Conservation (phyloP, 2,329 filamentous ascomycete genomes). For the Neonectria hederae region DNA sequence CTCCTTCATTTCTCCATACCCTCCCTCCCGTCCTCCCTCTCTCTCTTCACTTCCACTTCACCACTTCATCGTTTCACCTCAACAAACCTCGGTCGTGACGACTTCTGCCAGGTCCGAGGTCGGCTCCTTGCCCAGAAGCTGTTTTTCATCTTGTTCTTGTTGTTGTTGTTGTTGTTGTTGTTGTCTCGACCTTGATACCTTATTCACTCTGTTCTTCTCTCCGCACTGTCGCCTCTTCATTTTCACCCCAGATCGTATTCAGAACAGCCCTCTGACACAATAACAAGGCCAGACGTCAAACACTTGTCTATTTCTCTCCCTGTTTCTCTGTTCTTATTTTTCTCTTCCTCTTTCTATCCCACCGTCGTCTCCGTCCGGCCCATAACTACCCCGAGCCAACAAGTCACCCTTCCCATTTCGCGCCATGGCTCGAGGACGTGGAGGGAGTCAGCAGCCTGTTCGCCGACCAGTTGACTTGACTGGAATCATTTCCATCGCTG, state of each 20-base stretch:
- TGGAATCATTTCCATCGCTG: conserved; percentile 56
- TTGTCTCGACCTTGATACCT: conserved; percentile 23
- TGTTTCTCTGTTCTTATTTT: neutral
- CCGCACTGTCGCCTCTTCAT: conserved; percentile 14
- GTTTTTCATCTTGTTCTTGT: conserved; percentile 19
- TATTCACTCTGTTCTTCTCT: conserved; percentile 12
- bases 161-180: no score
- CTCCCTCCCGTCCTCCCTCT: conserved; percentile 4
- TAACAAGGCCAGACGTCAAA: neutral
- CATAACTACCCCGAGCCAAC: neutral
- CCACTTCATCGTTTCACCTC: neutral
- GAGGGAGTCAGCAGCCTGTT: conserved; percentile 45
- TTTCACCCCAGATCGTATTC: neutral
- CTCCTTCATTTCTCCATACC: conserved; percentile 11
- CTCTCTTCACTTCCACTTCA: neutral
- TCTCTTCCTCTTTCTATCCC: neutral
- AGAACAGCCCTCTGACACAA: conserved; percentile 5
- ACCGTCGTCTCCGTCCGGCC: neutral
- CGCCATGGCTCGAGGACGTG: conserved; percentile 53
- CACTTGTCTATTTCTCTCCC: neutral
- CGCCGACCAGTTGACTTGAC: conserved; percentile 63
- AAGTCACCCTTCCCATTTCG: neutral
- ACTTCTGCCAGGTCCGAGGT: neutral
- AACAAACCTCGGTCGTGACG: neutral
- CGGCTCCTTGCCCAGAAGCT: conserved; percentile 6